Evolutionary conservation across 1,139 yeast genomes (phyloP).

Genomic region (Kluyveromyces sp.): DNA sequence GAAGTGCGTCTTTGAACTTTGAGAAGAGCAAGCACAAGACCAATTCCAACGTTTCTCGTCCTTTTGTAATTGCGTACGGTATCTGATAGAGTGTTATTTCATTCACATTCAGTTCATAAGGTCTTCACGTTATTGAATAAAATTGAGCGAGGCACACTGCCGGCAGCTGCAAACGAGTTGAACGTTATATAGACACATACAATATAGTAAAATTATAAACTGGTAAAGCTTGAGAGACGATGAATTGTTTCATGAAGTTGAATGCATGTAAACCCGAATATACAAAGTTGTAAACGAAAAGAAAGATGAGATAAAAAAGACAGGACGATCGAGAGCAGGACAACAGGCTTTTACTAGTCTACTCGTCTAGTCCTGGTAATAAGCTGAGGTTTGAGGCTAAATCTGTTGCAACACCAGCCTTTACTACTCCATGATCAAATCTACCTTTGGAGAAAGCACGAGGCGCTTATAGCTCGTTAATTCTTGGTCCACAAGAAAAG

Average conservation of each 20-base stretch:
- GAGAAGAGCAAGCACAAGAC: neutral
- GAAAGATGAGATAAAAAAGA: neutral
- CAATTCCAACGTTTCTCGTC: too few species aligned
- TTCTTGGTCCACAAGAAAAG: neutral
- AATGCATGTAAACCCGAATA: conserved; percentile 8
- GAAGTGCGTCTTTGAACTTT: neutral
- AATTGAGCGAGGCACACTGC: neutral
- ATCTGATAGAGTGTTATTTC: too few species aligned
- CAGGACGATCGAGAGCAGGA: neutral
- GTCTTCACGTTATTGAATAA: too few species aligned
- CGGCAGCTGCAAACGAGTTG: neutral
- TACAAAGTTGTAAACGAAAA: neutral
- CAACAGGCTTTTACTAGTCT: neutral
- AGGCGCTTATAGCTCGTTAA: neutral
- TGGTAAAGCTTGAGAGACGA: neutral
- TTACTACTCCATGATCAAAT: neutral
- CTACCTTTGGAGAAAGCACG: neutral
- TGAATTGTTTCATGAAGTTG: conserved; percentile 9
- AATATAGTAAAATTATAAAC: neutral
- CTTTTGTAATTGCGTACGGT: too few species aligned
- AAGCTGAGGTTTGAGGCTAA: neutral
- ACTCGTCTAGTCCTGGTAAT: neutral
- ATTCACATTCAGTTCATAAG: too few species aligned
- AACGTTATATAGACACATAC: neutral
- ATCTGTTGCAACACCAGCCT: too few species aligned